Evolutionary conservation across 1,284 basidiomycete species (phyloP).

Genomic region (Apiotrichum montevideense): DNA sequence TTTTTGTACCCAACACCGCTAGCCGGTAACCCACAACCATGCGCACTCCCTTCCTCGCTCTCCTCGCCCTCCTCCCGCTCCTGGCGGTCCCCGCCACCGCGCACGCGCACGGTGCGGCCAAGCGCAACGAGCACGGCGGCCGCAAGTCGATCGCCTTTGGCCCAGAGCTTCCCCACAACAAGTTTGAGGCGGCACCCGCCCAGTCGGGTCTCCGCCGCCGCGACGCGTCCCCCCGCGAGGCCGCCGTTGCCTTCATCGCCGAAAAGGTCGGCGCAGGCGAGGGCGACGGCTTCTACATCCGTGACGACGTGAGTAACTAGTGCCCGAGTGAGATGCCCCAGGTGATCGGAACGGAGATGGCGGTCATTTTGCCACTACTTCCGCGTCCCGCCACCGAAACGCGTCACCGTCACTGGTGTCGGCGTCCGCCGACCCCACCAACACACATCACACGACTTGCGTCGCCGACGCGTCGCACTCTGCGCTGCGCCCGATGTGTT

Average conservation of each 20-base stretch:
- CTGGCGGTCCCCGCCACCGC: conserved; percentile 35
- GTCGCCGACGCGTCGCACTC: neutral
- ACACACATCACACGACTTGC: neutral
- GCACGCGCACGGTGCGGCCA: conserved; percentile 10
- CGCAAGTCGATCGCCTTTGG: conserved; percentile 78
- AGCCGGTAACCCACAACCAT: no score
- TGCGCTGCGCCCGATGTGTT: neutral
- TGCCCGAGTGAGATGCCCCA: no score
- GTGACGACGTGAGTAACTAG: conserved; percentile 44
- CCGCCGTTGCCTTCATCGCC: conserved; percentile 30
- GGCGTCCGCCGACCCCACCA: neutral
- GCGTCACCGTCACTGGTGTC: neutral
- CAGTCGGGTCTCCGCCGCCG: conserved; percentile 5
- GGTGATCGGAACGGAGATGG: no score
- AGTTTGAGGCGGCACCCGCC: conserved; percentile 55
- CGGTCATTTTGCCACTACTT: neutral
- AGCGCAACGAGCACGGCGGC: conserved; percentile 4
- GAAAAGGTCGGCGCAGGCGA: conserved; percentile 22
- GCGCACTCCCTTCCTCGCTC: conserved; percentile 16
- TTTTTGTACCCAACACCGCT: no score
- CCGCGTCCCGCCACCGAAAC: neutral
- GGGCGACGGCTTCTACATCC: conserved; percentile 41
- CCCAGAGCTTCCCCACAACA: conserved; percentile 63
- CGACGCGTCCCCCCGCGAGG: conserved; percentile 20
- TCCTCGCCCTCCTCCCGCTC: conserved; percentile 42